Evolutionary conservation across 441 rosid genomes (phyloP), one percentile per base, ranked within the genome.

Genomic region (Adansonia madagascariensis): DNA sequence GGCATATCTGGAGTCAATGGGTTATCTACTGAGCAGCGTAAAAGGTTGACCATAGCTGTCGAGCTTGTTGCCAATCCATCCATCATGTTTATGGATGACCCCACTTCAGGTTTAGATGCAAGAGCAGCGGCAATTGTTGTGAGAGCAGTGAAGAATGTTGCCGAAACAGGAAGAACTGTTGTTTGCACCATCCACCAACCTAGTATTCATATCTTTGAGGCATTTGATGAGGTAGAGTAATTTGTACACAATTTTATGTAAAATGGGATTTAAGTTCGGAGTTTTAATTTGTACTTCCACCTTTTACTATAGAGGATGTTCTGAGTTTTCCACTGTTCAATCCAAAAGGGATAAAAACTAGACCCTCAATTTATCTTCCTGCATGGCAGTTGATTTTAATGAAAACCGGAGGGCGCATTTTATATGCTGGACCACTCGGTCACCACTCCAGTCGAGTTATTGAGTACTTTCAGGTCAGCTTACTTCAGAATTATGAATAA

Each of bases 41-140:
- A 89, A 74, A 75, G 91, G 41, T 61, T 91, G 41, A 91, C 95
- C 9, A 82, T 91, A 72, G 92, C 92, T 0, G 91, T 91, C 73
- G 91, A 91, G 84, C 91, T 91, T 50, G 93, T 91, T 70, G 84
- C 95, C n/a, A 91, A 91, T 75, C 92, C 92, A 56, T 89, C 91
- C 47, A 83, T 91, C 66, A 86, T 91, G 8, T 91, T 91, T 74
- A 85, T 88, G 95, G 95, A 91, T 76, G 95, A 91, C 67, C 95
- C 95, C 5, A 89, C 93, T 3, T 84, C 92, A 6, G 88, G 95
- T 43, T 79, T 91, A 22, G 95, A 91, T 82, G 95, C 90, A 24
- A 85, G 93, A 77, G 86, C 93, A 17, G 92, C 92, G 31, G 92
- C 95, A 15, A 88, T 89, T 75, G 95, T 91, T 10, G 85, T 89